Percentiles rank a stretch among this genome's conserved stretches.
Conservation (phyloP, 2,329 filamentous ascomycete species). For the Fusarium stilboides region DNA sequence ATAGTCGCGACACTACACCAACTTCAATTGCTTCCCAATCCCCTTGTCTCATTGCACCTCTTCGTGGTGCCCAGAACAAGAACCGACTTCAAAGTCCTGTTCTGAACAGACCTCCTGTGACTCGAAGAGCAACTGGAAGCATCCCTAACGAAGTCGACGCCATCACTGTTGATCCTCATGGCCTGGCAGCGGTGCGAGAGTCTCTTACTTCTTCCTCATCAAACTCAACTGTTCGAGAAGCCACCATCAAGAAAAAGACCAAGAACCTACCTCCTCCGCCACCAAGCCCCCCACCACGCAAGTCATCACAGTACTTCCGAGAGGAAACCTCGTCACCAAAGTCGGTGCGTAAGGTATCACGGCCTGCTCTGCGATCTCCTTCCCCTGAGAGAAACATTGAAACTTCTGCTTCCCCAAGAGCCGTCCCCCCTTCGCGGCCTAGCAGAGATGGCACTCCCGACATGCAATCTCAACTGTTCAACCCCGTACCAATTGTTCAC, state of each 20-base stretch:
- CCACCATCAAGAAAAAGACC: constrained; percentile 60
- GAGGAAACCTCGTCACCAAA: constrained; percentile 59
- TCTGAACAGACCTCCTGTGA: constrained; percentile 72
- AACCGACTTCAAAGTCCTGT: constrained; percentile 69
- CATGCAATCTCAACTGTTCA: constrained; percentile 69
- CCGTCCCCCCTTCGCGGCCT: constrained; percentile 70
- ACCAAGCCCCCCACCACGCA: constrained; percentile 74
- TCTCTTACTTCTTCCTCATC: constrained; percentile 81
- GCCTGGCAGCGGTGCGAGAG: constrained; percentile 77
- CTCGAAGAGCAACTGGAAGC: constrained; percentile 70
- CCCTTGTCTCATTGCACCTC: constrained; percentile 70
- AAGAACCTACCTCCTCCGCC: constrained; percentile 64
- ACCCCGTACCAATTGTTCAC: constrained; percentile 70
- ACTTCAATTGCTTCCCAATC: constrained; percentile 85
- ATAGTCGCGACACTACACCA: constrained; percentile 84
- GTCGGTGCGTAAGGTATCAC: constrained; percentile 51
- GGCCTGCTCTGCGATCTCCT: constrained; percentile 52
- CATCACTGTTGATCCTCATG: constrained; percentile 65
- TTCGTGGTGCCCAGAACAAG: constrained; percentile 62
- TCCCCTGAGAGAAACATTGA: constrained; percentile 53
- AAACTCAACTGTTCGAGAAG: constrained; percentile 75
- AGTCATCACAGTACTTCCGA: constrained; percentile 71
- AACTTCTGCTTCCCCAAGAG: constrained; percentile 51
- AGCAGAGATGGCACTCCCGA: constrained; percentile 78
- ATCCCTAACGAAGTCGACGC: constrained; percentile 66